Evolutionary conservation across 148 eudicot genomes (phyloP), one percentile per base, ranked within the genome.

Genomic region (Arbutus unedo): DNA sequence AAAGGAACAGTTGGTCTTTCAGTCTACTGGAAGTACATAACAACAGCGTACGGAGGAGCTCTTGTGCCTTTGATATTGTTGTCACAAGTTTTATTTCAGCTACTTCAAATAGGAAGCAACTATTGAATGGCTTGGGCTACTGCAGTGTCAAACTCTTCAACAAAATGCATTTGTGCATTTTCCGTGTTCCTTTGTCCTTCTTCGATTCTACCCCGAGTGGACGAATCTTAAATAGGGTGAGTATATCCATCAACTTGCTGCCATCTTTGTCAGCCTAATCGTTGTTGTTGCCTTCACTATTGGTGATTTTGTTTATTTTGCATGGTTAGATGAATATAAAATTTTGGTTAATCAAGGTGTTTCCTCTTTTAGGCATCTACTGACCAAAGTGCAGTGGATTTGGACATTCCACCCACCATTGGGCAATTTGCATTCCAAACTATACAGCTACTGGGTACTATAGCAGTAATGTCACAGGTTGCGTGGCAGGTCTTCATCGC

Each of bases 91-190:
- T 66, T 89, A 23, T 91, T 90, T 81, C 90, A 91, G 81, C 19
- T 74, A 77, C 88, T 91, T 84, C 94, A 91, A 78, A 87, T 91
- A 18, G 84, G 84, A 51, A 88, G 93, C 86, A 91, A 90, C 76
- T 91, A 91, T 66, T 91, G 94, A 92, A 88, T 91, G 89, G 90
- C 94, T 74, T 90, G 94, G 94, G 94, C 92, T 8, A 87, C 91
- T 50, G 91, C 93, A 44, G 86, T 83, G 44, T 89, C 92, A 2
- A 43, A 87, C 90, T 91, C 78, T 91, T 91, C 82, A 87, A 81
- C 64, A 91, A 87, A 85, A 91, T 91, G 92, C 92, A 90, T 85
- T 73, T 54, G 3, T 82, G 89, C 81, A 86, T 91, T 59, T 91
- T 91, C 75, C 91, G 94, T 55, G 94, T 92, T 79, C 92, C 92